phyloP scores from a whole-genome alignment of 2,329 filamentous ascomycete species.

The Trichophaea hybrida region DNA sequence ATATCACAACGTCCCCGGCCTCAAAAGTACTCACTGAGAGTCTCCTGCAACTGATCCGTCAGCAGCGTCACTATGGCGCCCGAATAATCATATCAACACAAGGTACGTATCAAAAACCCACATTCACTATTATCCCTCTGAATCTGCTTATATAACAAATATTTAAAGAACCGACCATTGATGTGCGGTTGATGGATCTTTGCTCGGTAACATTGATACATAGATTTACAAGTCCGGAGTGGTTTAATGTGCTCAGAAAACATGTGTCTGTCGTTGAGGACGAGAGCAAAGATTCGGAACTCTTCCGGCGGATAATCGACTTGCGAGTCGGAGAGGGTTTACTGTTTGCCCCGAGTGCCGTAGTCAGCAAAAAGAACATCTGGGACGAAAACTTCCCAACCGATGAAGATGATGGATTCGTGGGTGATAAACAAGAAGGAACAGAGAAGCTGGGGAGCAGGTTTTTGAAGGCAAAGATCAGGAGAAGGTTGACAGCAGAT shows the following conservation, averaged over 20 bases:
- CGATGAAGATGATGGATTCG: not conserved
- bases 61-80: slow-evolving; percentile 55
- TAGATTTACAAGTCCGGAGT: slow-evolving; percentile 52
- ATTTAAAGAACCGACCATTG: slow-evolving; percentile 43
- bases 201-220: slow-evolving; percentile 58
- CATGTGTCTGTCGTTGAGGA: slow-evolving; percentile 26
- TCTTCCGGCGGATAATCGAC: slow-evolving; percentile 37
- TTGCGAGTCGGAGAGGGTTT: slow-evolving; percentile 38
- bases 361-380: slow-evolving; percentile 27
- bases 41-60: slow-evolving; percentile 48
- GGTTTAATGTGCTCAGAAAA: slow-evolving; percentile 36
- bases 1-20: slow-evolving; percentile 45
- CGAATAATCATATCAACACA: slow-evolving; percentile 61
- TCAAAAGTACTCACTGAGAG: slow-evolving; percentile 45
- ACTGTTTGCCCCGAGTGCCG: slow-evolving; percentile 36
- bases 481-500: slow-evolving; percentile 34
- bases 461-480: slow-evolving; percentile 32
- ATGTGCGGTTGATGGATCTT: slow-evolving; percentile 51
- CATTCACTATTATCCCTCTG: not conserved
- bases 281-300: slow-evolving; percentile 22
- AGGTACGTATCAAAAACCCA: slow-evolving; percentile 33
- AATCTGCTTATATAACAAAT: no score
- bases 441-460: slow-evolving; percentile 16
- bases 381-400: not conserved
- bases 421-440: slow-evolving; percentile 2